These are phyloP conservation scores for Pythium biforme DNA, from an alignment of 352 stramenopile species.

Conservation along the genomic window DNA sequence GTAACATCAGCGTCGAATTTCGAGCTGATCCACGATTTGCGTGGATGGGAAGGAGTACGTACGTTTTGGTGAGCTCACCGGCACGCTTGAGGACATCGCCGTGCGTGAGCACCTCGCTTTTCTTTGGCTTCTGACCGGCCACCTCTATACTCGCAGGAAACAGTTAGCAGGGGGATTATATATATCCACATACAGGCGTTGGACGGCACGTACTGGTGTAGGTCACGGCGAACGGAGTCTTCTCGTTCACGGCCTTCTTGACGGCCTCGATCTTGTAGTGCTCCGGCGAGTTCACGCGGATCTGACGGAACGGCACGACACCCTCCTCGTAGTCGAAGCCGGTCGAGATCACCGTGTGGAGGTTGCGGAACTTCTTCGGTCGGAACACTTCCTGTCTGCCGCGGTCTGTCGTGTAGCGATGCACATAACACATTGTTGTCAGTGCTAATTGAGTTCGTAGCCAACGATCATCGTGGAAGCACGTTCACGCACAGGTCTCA, in stretches of 20 bases:
- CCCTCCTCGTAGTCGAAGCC: conserved; percentile 67
- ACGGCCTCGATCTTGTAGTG: conserved; percentile 56
- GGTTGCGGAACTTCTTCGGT: conserved; percentile 72
- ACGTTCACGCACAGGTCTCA: conserved; percentile 49
- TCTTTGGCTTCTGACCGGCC: conserved; percentile 75
- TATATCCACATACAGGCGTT: not conserved
- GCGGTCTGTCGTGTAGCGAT: conserved; percentile 41
- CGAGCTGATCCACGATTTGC: too few species aligned
- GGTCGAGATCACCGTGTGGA: conserved; percentile 87
- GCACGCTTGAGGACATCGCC: conserved; percentile 79
- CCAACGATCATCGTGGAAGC: not conserved
- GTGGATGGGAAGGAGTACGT: conserved; percentile 20
- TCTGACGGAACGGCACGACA: conserved; percentile 75
- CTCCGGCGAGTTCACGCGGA: conserved; percentile 81
- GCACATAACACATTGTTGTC: not conserved
- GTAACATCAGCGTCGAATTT: too few species aligned
- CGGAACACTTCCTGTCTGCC: conserved; percentile 62
- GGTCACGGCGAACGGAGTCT: conserved; percentile 71
- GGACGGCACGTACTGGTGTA: conserved; percentile 69
- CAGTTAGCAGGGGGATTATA: not conserved
- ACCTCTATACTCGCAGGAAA: conserved; percentile 42
- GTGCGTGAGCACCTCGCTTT: conserved; percentile 76
- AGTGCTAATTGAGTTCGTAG: not conserved
- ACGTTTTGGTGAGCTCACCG: conserved; percentile 68
- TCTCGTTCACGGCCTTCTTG: conserved; percentile 57